Conservation (phyloP, 169 alveolate genomes). For the Eimeria maxima region DNA sequence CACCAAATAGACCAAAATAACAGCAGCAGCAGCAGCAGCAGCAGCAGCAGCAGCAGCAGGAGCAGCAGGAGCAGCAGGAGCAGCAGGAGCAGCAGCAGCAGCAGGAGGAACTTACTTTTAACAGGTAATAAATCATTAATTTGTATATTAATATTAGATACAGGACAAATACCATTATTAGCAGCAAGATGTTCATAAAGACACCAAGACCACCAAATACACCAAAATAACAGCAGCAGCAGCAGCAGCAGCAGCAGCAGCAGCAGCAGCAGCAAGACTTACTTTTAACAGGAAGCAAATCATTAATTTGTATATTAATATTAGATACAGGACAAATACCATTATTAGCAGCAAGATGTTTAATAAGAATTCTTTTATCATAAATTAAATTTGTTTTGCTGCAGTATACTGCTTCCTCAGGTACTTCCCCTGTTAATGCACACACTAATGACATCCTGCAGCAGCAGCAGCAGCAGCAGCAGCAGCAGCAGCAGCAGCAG, state of each 20-base stretch:
- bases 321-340: constrained; percentile 86
- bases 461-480: constrained; percentile 37
- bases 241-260: constrained; percentile 30
- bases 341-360: constrained; percentile 82
- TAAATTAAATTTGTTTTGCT: constrained; percentile 86
- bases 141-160: constrained; percentile 77
- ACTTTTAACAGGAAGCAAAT: constrained; percentile 78
- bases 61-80: neutral
- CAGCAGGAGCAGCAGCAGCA: neutral
- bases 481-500: constrained; percentile 33
- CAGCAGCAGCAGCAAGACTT: constrained; percentile 41
- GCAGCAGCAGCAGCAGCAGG: neutral
- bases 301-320: constrained; percentile 70
- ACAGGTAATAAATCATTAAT: constrained; percentile 75
- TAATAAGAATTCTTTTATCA: constrained; percentile 86
- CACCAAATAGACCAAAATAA: no score
- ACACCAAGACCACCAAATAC: no score
- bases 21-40: neutral
- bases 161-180: constrained; percentile 84
- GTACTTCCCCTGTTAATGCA: constrained; percentile 87
- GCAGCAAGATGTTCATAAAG: constrained; percentile 84
- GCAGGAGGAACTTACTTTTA: constrained; percentile 60
- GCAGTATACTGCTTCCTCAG: constrained; percentile 88
- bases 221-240: neutral
- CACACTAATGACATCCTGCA: constrained; percentile 84